Conservation (phyloP, 2,329 filamentous ascomycete genomes). For the Drechmeria coniospora region DNA sequence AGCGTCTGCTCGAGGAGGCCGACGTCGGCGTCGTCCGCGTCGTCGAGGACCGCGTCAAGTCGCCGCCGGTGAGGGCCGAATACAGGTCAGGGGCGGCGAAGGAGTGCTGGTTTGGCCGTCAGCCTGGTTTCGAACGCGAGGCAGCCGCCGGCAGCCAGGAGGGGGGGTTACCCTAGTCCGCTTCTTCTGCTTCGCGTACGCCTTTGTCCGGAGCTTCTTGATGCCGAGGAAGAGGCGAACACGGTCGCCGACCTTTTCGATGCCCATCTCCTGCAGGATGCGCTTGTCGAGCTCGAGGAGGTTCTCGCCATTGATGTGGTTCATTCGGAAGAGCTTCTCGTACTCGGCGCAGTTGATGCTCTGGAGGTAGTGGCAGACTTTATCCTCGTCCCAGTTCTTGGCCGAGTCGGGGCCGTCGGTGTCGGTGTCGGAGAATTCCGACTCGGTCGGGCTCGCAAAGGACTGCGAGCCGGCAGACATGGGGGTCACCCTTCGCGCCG, state of each 20-base stretch:
- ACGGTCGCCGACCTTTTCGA: constrained; percentile 93
- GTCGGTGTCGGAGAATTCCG: constrained; percentile 81
- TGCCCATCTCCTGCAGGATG: constrained; percentile 92
- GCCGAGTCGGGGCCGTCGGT: constrained; percentile 60
- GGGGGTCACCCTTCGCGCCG: constrained; percentile 35
- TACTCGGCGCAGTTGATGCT: constrained; percentile 91
- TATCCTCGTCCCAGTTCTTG: constrained; percentile 81
- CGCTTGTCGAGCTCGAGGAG: constrained; percentile 94
- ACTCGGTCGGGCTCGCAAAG: constrained; percentile 76
- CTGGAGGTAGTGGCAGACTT: constrained; percentile 78
- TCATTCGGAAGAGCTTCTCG: constrained; percentile 73
- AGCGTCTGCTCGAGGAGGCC: constrained; percentile 37
- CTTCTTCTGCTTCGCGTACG: constrained; percentile 64
- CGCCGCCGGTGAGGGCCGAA: constrained; percentile 22
- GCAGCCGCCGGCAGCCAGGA: background rate
- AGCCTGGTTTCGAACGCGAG: constrained; percentile 1
- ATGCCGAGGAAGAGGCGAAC: constrained; percentile 80
- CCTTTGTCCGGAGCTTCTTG: constrained; percentile 65
- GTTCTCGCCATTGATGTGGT: constrained; percentile 96
- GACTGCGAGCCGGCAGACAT: constrained; percentile 34
- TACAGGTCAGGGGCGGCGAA: constrained; percentile 62
- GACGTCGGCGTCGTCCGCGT: constrained; percentile 32
- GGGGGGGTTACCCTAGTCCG: constrained; percentile 57
- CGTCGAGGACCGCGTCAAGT: constrained; percentile 40
- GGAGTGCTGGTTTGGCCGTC: constrained; percentile 46